Percentiles rank a stretch among this genome's conserved stretches.
Conservation (phyloP, 2,329 filamentous ascomycete genomes). For the Ustilaginoidea virens region DNA sequence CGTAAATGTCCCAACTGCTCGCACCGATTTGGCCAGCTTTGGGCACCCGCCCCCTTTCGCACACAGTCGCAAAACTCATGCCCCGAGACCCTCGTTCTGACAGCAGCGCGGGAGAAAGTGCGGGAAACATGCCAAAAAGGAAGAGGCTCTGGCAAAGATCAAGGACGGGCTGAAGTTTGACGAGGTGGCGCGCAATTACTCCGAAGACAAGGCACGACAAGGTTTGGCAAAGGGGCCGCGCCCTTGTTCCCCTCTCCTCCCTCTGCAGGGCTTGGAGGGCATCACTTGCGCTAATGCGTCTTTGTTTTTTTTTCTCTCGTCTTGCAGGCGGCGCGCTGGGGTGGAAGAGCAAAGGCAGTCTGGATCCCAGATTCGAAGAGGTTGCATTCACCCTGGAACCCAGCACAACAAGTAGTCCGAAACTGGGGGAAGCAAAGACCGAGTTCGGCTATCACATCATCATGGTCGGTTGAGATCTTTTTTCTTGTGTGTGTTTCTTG, state of each 20-base stretch:
- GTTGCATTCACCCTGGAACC: constrained; percentile 54
- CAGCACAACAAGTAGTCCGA: constrained; percentile 48
- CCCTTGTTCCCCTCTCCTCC: too few species aligned
- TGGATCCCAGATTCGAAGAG: constrained; percentile 56
- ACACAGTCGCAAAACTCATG: too few species aligned
- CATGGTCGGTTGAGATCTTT: constrained; percentile 37
- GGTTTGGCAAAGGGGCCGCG: too few species aligned
- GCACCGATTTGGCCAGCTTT: too few species aligned
- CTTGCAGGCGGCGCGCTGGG: constrained; percentile 50
- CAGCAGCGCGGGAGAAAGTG: constrained; percentile 33
- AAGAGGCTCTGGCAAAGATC: constrained; percentile 57
- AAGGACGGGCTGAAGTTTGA: constrained; percentile 56
- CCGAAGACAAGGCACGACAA: constrained; percentile 61
- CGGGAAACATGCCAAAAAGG: constrained; percentile 63
- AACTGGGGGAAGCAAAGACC: constrained; percentile 57
- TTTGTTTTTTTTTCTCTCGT: not conserved
- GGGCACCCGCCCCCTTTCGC: too few species aligned
- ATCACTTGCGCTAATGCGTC: not conserved
- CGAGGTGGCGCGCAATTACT: constrained; percentile 55
- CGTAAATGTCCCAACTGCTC: too few species aligned
- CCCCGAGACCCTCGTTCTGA: too few species aligned
- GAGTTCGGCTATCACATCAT: constrained; percentile 66
- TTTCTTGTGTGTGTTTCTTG: not conserved
- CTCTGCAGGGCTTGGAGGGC: too few species aligned
- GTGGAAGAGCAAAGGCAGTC: constrained; percentile 53